Base-by-base conservation (phyloP, 192 early-diverging fungal genomes). In the Coemansia sp. region DNA sequence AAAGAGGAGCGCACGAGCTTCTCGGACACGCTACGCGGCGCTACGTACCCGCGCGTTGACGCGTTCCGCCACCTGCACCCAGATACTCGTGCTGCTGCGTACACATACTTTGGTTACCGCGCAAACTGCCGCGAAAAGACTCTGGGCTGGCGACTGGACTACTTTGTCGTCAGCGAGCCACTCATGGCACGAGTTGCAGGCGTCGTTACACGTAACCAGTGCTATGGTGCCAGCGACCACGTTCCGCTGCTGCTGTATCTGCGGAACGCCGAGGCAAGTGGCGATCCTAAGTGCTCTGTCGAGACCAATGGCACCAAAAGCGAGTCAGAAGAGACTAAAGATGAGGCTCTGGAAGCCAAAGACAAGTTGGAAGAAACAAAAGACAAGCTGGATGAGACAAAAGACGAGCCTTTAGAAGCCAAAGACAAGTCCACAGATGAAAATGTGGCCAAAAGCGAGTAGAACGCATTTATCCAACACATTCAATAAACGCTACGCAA, bases 191-290 rank as follows among this genome's bases (percentile, higher is more conserved):
- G 84, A 14, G 84, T 95, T 2, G 67, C 72, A 0, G 84, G 85
- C 19, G 86, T 87, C 38, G 73, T 84, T 38, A 91, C 91, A 52
- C 75, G 90, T 25, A 86, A 90, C 47, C 76, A 93, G 62, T 86
- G 83, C 50, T 95, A 92, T 69, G 94, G 94, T 4, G 91, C 92
- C 19, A 92, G 91, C 80, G 93, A 95, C 64, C 93, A 95, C 72
- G 86, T 93, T 10, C 93, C 93, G 21, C 58, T 95, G 43, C 85
- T 89, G 38, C 49, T 93, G 47, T 72, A 83, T 22, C 63, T 90
- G 48, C 60, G 48, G 22, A 29, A 51, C 60, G 17, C 5, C 24
- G 59, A 48, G 45, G 43, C 11, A 50, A 52, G 8, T 2, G 23
- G 14, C 9, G 39, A 52, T 38, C 19, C 39, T 9, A 41, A 11